Conservation (phyloP, 805 yeast species). For the Ogataea neopini region DNA sequence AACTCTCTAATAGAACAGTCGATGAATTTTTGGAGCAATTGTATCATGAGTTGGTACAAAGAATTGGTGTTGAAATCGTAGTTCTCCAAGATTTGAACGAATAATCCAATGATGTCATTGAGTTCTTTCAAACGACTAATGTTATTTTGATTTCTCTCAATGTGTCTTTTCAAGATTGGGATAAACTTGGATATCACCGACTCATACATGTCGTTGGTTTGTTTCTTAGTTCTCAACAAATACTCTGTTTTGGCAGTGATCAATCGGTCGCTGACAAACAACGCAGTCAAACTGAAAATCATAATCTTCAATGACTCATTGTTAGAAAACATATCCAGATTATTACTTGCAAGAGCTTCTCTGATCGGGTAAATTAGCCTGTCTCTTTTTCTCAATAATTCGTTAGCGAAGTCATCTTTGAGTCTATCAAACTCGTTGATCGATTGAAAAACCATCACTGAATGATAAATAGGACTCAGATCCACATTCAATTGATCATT, state of each 20-base stretch:
- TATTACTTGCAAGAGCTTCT: slow-evolving; percentile 39
- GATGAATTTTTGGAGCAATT: slow-evolving; percentile 62
- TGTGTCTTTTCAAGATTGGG: slow-evolving; percentile 54
- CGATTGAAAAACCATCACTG: slow-evolving; percentile 77
- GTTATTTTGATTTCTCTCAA: slow-evolving; percentile 42
- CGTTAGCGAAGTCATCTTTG: slow-evolving; percentile 63
- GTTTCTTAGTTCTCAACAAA: slow-evolving; percentile 60
- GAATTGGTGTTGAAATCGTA: slow-evolving; percentile 59
- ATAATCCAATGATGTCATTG: slow-evolving; percentile 66
- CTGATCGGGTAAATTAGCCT: slow-evolving; percentile 64
- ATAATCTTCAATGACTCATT: slow-evolving; percentile 53
- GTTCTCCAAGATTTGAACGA: slow-evolving; percentile 75
- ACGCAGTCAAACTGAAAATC: slow-evolving; percentile 67
- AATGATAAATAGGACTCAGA: slow-evolving; percentile 76
- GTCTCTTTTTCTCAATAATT: slow-evolving; percentile 69
- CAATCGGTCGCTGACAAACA: slow-evolving; percentile 72
- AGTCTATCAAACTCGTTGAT: slow-evolving; percentile 65
- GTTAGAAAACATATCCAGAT: slow-evolving; percentile 34
- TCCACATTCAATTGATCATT: slow-evolving; percentile 51
- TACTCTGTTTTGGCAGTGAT: slow-evolving; percentile 63
- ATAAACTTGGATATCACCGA: slow-evolving; percentile 58
- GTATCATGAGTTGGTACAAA: slow-evolving; percentile 61
- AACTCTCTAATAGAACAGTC: slow-evolving; percentile 55
- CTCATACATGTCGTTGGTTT: slow-evolving; percentile 75
- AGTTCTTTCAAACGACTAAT: slow-evolving; percentile 51